Percentiles rank a stretch among this genome's conserved stretches.
These are phyloP conservation scores for Ceratobasidium sp. DNA, from an alignment of 1,284 basidiomycete species.

Conservation along the genomic window DNA sequence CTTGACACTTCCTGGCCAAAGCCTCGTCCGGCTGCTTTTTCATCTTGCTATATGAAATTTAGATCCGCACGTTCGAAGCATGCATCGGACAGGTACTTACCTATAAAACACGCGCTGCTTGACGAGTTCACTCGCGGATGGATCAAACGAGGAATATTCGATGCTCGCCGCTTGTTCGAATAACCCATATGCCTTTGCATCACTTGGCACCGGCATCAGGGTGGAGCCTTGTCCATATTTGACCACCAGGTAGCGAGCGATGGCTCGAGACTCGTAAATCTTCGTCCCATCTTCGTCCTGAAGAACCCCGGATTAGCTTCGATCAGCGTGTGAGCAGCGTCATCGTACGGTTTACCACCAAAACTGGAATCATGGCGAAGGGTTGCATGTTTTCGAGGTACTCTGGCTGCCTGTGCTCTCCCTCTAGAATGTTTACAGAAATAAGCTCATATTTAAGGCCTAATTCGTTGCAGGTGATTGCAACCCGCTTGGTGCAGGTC, in stretches of 20 bases:
- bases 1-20: slow-evolving; percentile 53
- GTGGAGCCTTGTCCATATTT: slow-evolving; percentile 50
- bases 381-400: slow-evolving; percentile 44
- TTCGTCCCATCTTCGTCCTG: slow-evolving; percentile 39
- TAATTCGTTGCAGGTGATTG: slow-evolving; percentile 39
- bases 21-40: slow-evolving; percentile 52
- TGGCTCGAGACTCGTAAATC: slow-evolving; percentile 55
- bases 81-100: slow-evolving; percentile 31
- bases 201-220: slow-evolving; percentile 43
- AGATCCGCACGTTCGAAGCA: neutral
- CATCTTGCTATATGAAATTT: slow-evolving; percentile 47
- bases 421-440: neutral
- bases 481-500: slow-evolving; percentile 45
- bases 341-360: slow-evolving; percentile 33
- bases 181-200: slow-evolving; percentile 52
- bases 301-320: neutral
- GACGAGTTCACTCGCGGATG: slow-evolving; percentile 50
- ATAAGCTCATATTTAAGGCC: slow-evolving; percentile 32
- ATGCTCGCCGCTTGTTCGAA: slow-evolving; percentile 56
- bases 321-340: neutral
- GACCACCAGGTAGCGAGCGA: slow-evolving; percentile 52
- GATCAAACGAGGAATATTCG: slow-evolving; percentile 56
- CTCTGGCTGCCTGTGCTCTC: slow-evolving; percentile 43
- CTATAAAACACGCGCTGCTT: slow-evolving; percentile 11
- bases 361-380: slow-evolving; percentile 45